phyloP scores from a whole-genome alignment of 2,329 filamentous ascomycete genomes.

The Zymoseptoria tritici region DNA sequence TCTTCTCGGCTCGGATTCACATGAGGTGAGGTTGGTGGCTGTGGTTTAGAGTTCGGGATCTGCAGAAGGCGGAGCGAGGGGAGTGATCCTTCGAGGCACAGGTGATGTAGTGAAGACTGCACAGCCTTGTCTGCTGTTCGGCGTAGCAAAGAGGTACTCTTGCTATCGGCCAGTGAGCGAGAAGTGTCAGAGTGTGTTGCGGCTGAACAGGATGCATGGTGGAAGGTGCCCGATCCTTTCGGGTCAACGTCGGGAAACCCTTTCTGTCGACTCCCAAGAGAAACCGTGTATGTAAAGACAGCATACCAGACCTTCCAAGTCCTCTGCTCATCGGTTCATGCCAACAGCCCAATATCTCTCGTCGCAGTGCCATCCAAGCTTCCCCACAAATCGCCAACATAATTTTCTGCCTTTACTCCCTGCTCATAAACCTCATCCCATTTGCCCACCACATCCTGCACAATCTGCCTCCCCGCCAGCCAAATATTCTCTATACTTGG shows the following conservation, averaged over 20 bases:
- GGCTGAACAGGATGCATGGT: not conserved
- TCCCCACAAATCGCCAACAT: slow-evolving; percentile 63
- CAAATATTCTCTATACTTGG: slow-evolving; percentile 61
- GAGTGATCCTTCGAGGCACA: not conserved
- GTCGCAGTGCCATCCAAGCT: slow-evolving; percentile 56
- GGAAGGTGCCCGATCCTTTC: not conserved
- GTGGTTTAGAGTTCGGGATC: not conserved
- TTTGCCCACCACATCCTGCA: slow-evolving; percentile 52
- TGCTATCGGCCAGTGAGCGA: not conserved
- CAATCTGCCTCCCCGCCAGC: slow-evolving; percentile 55
- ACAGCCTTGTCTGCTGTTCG: not conserved
- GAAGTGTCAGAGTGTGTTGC: not conserved
- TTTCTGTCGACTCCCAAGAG: too few species aligned
- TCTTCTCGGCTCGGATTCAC: not conserved
- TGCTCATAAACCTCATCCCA: slow-evolving; percentile 53
- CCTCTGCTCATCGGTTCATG: not conserved
- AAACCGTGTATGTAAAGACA: too few species aligned
- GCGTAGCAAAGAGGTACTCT: not conserved
- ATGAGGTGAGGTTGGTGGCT: not conserved
- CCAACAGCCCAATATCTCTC: slow-evolving; percentile 49
- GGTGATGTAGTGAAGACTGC: too few species aligned
- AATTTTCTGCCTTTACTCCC: slow-evolving; percentile 54
- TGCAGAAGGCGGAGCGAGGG: not conserved
- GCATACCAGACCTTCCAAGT: not conserved
- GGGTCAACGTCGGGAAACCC: not conserved